phyloP scores from a whole-genome alignment of 371 early-diverging fungal species.

The Polyrhizophydium stewartii region DNA sequence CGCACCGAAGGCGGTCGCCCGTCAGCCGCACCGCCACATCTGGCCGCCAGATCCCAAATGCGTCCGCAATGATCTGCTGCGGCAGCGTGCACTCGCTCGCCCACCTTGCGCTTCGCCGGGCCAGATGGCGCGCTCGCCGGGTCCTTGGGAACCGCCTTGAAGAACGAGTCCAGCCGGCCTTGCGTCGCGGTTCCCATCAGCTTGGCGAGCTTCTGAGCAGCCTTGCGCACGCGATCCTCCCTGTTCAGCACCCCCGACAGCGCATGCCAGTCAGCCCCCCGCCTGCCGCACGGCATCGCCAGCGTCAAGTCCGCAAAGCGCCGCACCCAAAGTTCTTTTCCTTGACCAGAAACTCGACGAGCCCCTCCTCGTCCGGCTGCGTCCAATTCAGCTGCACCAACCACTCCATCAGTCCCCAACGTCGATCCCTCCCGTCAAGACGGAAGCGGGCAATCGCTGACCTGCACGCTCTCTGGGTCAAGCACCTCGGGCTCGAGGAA shows the following conservation, averaged over 20 bases:
- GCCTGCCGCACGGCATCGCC: too few species aligned
- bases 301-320: neutral
- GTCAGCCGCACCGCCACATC: neutral
- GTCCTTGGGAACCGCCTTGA: constrained; percentile 53
- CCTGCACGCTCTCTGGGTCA: constrained; percentile 61
- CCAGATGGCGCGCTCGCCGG: constrained; percentile 14
- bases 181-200: constrained; percentile 73
- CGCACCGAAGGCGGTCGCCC: neutral
- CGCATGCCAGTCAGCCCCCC: too few species aligned
- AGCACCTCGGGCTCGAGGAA: constrained; percentile 81
- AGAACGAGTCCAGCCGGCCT: constrained; percentile 89
- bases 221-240: constrained; percentile 89
- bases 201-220: constrained; percentile 77
- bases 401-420: too few species aligned
- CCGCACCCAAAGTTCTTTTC: constrained; percentile 93
- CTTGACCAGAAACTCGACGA: constrained; percentile 86
- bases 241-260: too few species aligned
- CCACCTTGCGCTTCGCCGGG: constrained; percentile 14
- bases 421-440: neutral
- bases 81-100: neutral
- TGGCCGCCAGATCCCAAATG: too few species aligned
- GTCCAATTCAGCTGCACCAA: constrained; percentile 73
- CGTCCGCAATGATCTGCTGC: too few species aligned
- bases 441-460: too few species aligned
- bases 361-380: constrained; percentile 81